These are phyloP conservation scores for Fusarium coicis DNA, from an alignment of 2,329 filamentous ascomycete species.

Conservation along the genomic window DNA sequence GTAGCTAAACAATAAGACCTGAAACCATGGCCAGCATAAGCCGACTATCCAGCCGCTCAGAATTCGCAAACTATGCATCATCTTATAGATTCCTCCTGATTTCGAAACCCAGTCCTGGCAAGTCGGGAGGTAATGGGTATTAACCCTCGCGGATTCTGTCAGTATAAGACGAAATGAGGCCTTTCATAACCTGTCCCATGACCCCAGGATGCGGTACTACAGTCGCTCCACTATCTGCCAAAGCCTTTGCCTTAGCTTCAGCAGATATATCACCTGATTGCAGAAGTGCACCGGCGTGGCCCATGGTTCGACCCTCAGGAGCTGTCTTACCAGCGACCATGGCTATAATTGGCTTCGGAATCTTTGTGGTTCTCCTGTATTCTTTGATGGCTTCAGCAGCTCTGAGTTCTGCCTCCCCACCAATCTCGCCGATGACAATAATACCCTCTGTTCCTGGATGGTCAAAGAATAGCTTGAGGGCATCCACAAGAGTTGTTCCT, in stretches of 20 bases:
- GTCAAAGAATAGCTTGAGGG: slow-evolving; percentile 72
- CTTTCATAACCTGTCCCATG: slow-evolving; percentile 51
- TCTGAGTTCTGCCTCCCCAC: slow-evolving; percentile 74
- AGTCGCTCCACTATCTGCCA: slow-evolving; percentile 50
- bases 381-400: slow-evolving; percentile 77
- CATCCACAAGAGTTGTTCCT: slow-evolving; percentile 76
- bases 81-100: too few relatives aligned
- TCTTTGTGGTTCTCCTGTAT: slow-evolving; percentile 55
- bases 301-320: slow-evolving; percentile 72
- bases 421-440: slow-evolving; percentile 77
- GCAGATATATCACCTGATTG: slow-evolving; percentile 48
- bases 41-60: too few relatives aligned
- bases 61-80: too few relatives aligned
- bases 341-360: slow-evolving; percentile 70
- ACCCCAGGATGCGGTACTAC: slow-evolving; percentile 53
- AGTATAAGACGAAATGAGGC: slow-evolving; percentile 37
- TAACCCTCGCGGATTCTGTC: too few relatives aligned
- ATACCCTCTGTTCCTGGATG: slow-evolving; percentile 77
- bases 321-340: slow-evolving; percentile 74
- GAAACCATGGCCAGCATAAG: too few relatives aligned
- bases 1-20: too few relatives aligned
- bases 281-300: slow-evolving; percentile 75
- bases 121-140: too few relatives aligned
- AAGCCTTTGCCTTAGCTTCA: slow-evolving; percentile 48
- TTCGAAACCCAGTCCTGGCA: too few relatives aligned